Evolutionary conservation across 208 protist genomes (phyloP).

Genomic region (Trypanosoma cruzi): DNA sequence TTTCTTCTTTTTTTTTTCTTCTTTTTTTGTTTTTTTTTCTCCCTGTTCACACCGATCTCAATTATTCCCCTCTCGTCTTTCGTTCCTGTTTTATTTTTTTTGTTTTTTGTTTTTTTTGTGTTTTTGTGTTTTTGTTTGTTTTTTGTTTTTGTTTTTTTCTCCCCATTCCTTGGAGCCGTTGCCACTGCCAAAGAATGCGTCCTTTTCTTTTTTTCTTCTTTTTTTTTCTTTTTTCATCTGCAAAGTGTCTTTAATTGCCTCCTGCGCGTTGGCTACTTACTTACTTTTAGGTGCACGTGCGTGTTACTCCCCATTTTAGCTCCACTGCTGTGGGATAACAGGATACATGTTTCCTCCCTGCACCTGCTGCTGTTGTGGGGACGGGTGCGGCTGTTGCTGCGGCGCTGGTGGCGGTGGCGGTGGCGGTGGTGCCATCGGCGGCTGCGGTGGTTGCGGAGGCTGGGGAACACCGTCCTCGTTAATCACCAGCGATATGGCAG

Average conservation of each 20-base stretch:
- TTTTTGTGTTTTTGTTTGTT: slow-evolving; percentile 8
- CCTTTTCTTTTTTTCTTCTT: slow-evolving; percentile 13
- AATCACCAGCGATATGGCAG: slow-evolving; percentile 75
- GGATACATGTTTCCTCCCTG: slow-evolving; percentile 36
- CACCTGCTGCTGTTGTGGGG: slow-evolving; percentile 17
- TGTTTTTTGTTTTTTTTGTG: background rate
- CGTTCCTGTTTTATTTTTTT: slow-evolving; percentile 12
- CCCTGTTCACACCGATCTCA: background rate
- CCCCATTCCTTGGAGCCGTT: background rate
- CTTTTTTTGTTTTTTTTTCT: slow-evolving; percentile 15
- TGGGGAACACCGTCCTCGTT: slow-evolving; percentile 71
- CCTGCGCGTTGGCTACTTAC: background rate
- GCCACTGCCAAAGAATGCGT: slow-evolving; percentile 1
- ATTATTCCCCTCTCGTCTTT: slow-evolving; percentile 6
- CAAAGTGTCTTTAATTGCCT: background rate
- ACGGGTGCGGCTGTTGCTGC: slow-evolving; percentile 15
- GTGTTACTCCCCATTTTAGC: slow-evolving; percentile 6
- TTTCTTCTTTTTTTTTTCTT: slow-evolving; percentile 19
- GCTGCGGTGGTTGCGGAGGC: slow-evolving; percentile 33
- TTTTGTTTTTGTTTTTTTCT: slow-evolving; percentile 21
- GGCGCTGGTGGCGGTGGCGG: slow-evolving; percentile 12
- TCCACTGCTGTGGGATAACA: slow-evolving; percentile 46
- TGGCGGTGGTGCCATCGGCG: slow-evolving; percentile 1
- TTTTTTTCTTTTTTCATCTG: background rate
- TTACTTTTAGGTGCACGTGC: background rate